phyloP scores from a whole-genome alignment of 169 alveolate genomes.

The Cytauxzoon felis region DNA sequence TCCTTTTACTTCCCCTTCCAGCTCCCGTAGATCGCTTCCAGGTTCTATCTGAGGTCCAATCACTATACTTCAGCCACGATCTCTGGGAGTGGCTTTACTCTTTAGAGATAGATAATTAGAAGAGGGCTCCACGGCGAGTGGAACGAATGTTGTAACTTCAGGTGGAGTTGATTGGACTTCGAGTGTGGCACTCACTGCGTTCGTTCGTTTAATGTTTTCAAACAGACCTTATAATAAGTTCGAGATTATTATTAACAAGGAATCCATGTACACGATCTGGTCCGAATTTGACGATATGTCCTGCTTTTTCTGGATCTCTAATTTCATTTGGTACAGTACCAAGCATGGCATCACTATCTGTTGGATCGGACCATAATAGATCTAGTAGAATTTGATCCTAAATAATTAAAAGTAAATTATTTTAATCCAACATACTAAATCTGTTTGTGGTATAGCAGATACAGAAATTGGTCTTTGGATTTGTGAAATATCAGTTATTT shows the following conservation, averaged over 20 bases:
- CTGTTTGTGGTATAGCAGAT: conserved; percentile 87
- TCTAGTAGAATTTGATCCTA: conserved; percentile 82
- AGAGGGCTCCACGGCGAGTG: too few species aligned
- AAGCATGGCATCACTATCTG: conserved; percentile 95
- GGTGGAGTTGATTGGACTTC: conserved; percentile 72
- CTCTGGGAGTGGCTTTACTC: too few species aligned
- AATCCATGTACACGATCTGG: conserved; percentile 88
- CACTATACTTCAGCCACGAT: too few species aligned
- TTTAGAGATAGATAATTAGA: too few species aligned
- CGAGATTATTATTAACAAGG: conserved; percentile 79
- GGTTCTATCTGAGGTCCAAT: too few species aligned
- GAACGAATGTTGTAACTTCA: conserved; percentile 93
- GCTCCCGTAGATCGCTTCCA: too few species aligned
- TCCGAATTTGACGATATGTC: conserved; percentile 98
- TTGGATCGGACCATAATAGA: conserved; percentile 93
- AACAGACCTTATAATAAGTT: conserved; percentile 69
- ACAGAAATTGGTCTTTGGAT: conserved; percentile 92
- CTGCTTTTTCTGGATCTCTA: conserved; percentile 99
- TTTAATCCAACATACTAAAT: conserved; percentile 68
- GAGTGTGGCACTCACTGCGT: conserved; percentile 13
- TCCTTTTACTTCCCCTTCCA: too few species aligned
- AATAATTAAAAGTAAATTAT: conserved; percentile 1
- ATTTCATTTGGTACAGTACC: conserved; percentile 97
- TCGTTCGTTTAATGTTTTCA: background rate
- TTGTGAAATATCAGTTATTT: conserved; percentile 85